Evolutionary conservation across 129 eudicot genomes (phyloP), one percentile per base, ranked within the genome.

Genomic region (Scalesia atractyloides): DNA sequence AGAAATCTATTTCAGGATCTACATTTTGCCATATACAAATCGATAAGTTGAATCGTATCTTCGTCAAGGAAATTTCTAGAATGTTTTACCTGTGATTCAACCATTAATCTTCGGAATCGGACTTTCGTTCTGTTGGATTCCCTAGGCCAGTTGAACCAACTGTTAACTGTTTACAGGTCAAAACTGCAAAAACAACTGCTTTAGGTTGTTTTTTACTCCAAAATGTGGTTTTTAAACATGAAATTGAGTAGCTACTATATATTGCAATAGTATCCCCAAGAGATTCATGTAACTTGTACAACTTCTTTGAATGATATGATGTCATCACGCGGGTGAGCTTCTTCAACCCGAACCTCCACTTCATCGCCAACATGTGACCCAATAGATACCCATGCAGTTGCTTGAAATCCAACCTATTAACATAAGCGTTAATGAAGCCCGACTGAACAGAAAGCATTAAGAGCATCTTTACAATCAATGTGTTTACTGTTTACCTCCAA

Each of bases 301-400:
- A 87, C 84, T 76, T 94, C 97, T 80, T 84, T 86, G 47, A 94
- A 81, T 1, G 76, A 70, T 70, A 94, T 78, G 83, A 76, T 41
- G 81, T 95, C 97, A 67, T 83, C 81, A 37, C 99, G 97, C 5
- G 99, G 99, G 66, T 90, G 83, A 46, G 97, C 93, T 66, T 82
- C 88, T 74, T 82, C 97, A 50, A 95, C 96, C 65, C 62, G 74
- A 73, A 95, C 91, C 69, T 81, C 76, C 51, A 95, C 89, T 72
- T 86, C 96, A 74, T 95, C 96, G 17, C 99, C 99, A 56, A 95
- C 65, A 15, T 83, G 87, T 57, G 85, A 87, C 73, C 96, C 97
- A 9, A 81, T 53, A 7, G 91, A 80, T 49, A 95, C 96, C 91
- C 85, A 83, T 5, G 86, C 86, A 24, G 94, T 81, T 63, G 86